Evolutionary conservation across 1,139 yeast species (phyloP), one percentile per base, ranked within the genome.

Genomic region (Kodamaea plutei): DNA sequence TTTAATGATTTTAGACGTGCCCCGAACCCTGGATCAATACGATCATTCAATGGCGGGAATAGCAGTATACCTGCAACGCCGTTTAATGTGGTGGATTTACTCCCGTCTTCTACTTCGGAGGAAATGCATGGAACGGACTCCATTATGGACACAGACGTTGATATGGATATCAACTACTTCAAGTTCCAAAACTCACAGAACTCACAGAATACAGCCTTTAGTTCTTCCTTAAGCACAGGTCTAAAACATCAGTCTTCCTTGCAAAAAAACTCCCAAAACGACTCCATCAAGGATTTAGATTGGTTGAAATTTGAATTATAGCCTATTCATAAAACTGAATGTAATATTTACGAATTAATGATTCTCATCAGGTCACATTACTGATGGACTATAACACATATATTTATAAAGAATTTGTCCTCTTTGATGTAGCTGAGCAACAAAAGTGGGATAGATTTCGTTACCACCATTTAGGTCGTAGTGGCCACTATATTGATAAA

Each of bases 221-320:
- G 20, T 17, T 7, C 7, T 7, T 37, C 57, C 9, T 52, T 56
- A 26, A 58, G 61, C 8, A 47, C 47, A 23, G 62, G 62, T 5
- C 54, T 56, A 31, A 48, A 50, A 35, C 42, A 48, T 11, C 54
- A 40, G 25, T 28, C 20, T 24, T 32, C 30, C 1, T 23, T 30
- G 31, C 31, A 20, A 10, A 15, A 17, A 15, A 18, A 26, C 6
- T n/a, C 26, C 12, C 34, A 28, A 16, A 20, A 12, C 14, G 34
- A 30, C 18, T 30, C 21, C 10, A 24, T 27, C 28, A 36, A 30
- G 33, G 73, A 67, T 41, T 55, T 68, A 32, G 73, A 67, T 37
- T 68, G 74, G 74, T 54, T 68, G 37, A 67, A 66, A 43, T 68
- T 68, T 45, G 73, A 66, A 36, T 53, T 67, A 12, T 64, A 50